Evolutionary conservation across 2,329 filamentous ascomycete genomes (phyloP).

Genomic region (Sporothrix globosa): DNA sequence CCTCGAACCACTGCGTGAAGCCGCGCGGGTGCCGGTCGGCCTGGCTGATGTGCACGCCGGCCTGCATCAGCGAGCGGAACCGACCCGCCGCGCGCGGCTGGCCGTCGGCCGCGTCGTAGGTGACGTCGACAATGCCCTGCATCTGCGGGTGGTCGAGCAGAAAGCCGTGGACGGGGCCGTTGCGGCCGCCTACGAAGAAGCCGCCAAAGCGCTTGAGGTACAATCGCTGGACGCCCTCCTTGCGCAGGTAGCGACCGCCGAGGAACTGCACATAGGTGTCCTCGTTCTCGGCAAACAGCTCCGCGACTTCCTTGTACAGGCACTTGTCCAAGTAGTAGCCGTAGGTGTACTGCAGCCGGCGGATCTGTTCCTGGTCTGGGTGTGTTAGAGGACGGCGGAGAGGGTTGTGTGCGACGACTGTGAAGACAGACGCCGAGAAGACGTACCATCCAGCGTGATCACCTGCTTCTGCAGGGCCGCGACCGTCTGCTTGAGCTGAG

Average conservation of each 20-base stretch:
- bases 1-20: slow-evolving; percentile 61
- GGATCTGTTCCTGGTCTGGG: slow-evolving; percentile 57
- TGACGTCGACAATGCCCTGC: slow-evolving; percentile 59
- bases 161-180: slow-evolving; percentile 59
- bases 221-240: slow-evolving; percentile 55
- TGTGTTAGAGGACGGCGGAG: background rate
- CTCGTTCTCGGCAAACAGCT: slow-evolving; percentile 56
- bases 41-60: slow-evolving; percentile 57
- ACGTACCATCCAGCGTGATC: slow-evolving; percentile 33
- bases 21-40: slow-evolving; percentile 55
- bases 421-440: background rate
- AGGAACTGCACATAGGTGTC: slow-evolving; percentile 61
- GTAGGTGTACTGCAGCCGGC: slow-evolving; percentile 61
- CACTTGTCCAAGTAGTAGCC: slow-evolving; percentile 64
- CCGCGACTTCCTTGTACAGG: slow-evolving; percentile 56
- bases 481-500: slow-evolving; percentile 36
- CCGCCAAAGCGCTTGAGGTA: slow-evolving; percentile 57
- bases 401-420: background rate
- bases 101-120: slow-evolving; percentile 42
- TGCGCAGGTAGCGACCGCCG: slow-evolving; percentile 56
- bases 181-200: slow-evolving; percentile 56
- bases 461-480: slow-evolving; percentile 36
- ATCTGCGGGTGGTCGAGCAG: slow-evolving; percentile 61
- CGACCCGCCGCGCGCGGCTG: slow-evolving; percentile 51
- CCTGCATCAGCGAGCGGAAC: slow-evolving; percentile 60